Conservation (phyloP, 176 grass and related monocot genomes). For the Carex parvula region DNA sequence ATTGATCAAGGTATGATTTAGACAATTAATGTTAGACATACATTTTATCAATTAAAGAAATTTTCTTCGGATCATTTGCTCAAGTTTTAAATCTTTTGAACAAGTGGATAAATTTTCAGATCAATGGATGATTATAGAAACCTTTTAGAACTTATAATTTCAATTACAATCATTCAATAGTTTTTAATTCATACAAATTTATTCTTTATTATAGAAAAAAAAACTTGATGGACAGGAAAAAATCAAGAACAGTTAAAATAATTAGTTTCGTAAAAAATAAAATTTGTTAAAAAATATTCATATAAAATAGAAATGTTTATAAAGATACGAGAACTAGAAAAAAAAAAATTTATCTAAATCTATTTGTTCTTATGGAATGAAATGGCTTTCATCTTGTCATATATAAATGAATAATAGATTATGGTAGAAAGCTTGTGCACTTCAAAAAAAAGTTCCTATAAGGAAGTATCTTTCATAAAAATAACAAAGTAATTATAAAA, state of each 20-base stretch:
- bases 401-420: too few relatives aligned
- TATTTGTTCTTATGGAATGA: not conserved
- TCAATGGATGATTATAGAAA: too few relatives aligned
- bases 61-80: not conserved
- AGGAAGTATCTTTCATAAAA: too few relatives aligned
- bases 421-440: too few relatives aligned
- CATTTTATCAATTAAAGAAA: not conserved
- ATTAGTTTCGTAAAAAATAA: not conserved
- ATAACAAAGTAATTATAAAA: too few relatives aligned
- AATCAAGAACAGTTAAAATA: not conserved
- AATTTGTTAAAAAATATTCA: not conserved
- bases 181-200: not conserved
- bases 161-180: not conserved
- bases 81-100: too few relatives aligned
- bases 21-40: too few relatives aligned
- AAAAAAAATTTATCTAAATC: not conserved
- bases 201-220: not conserved
- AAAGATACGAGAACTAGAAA: not conserved
- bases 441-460: too few relatives aligned
- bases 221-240: not conserved
- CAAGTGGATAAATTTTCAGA: too few relatives aligned
- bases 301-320: not conserved
- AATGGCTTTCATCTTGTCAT: not conserved
- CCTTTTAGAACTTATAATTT: not conserved
- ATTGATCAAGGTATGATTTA: not conserved